Evolutionary conservation across 495 filamentous ascomycete species (phyloP).

Genomic region (Talaromyces trachyspermus): DNA sequence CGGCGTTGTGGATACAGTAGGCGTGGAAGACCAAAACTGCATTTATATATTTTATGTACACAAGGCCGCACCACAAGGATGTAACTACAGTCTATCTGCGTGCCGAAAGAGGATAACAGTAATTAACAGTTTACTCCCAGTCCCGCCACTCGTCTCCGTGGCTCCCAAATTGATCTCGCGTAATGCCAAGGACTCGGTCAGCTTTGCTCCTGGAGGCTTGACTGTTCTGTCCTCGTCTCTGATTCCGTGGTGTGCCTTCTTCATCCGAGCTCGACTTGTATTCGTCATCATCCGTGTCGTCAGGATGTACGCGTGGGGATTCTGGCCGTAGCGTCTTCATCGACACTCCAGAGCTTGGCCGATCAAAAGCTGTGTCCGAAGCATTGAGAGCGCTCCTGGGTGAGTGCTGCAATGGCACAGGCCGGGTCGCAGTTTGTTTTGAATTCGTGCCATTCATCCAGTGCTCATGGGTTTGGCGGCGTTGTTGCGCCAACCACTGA

Average conservation of each 20-base stretch:
- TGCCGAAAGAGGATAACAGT: too few species aligned
- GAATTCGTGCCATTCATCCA: slow-evolving; percentile 3
- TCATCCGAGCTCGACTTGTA: slow-evolving; percentile 11
- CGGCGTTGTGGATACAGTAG: too few species aligned
- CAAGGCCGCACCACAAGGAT: too few species aligned
- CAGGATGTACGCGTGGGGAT: slow-evolving; percentile 36
- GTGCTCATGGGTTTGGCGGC: slow-evolving; percentile 8
- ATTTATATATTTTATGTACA: too few species aligned
- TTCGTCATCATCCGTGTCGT: slow-evolving; percentile 36
- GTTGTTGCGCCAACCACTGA: slow-evolving; percentile 28
- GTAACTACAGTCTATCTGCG: neutral
- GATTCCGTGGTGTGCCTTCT: slow-evolving; percentile 21
- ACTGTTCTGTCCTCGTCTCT: slow-evolving; percentile 3
- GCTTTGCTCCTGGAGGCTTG: slow-evolving; percentile 6
- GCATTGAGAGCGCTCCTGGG: slow-evolving; percentile 7
- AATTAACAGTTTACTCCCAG: slow-evolving; percentile 37
- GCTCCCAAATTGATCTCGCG: slow-evolving; percentile 4
- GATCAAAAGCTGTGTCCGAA: slow-evolving; percentile 18
- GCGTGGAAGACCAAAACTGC: too few species aligned
- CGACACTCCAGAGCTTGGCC: slow-evolving; percentile 43
- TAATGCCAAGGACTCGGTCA: slow-evolving; percentile 7
- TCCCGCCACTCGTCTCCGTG: slow-evolving; percentile 34
- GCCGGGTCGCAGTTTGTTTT: slow-evolving; percentile 7
- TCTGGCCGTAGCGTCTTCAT: slow-evolving; percentile 43
- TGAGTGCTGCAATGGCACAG: slow-evolving; percentile 5